These are phyloP conservation scores for Patellifolia procumbens DNA, from an alignment of 179 eudicot genomes.

Conservation along the genomic window DNA sequence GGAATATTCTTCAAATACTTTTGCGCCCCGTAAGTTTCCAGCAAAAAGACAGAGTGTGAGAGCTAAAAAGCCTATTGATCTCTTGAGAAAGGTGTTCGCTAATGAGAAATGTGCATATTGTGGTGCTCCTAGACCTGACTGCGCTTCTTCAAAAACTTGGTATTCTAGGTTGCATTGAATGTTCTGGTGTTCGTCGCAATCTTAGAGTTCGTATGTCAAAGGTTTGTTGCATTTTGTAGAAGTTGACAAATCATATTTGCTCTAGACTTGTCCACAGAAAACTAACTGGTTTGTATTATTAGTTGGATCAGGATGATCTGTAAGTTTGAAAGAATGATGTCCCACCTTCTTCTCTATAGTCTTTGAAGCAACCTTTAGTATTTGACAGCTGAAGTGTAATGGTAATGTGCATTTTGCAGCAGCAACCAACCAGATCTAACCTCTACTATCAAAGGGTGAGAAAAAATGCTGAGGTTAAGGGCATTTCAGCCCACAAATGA, in stretches of 20 bases:
- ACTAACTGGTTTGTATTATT: not conserved
- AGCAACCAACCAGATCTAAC: conserved; percentile 19
- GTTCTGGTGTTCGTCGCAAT: conserved; percentile 94
- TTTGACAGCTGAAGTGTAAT: not conserved
- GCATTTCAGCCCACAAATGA: conserved; percentile 86
- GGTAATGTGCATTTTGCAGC: conserved; percentile 3
- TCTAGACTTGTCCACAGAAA: not conserved
- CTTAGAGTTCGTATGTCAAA: conserved; percentile 93
- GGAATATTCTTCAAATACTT: conserved; percentile 39
- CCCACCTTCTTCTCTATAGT: not conserved
- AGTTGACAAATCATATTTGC: not conserved
- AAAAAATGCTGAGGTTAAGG: conserved; percentile 72
- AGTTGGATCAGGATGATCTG: not conserved
- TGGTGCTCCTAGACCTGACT: conserved; percentile 87
- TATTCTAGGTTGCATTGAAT: conserved; percentile 80
- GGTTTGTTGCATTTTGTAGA: conserved; percentile 42
- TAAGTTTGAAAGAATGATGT: not conserved
- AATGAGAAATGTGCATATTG: conserved; percentile 95
- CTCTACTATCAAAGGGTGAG: too few species aligned
- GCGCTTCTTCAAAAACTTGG: conserved; percentile 97
- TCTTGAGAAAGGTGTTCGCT: conserved; percentile 59
- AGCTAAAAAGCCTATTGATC: conserved; percentile 63
- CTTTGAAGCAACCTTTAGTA: not conserved
- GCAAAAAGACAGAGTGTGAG: conserved; percentile 46
- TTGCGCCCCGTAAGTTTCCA: conserved; percentile 55